Evolutionary conservation across 192 early-diverging fungal genomes (phyloP).

Genomic region (Podila epicladia): DNA sequence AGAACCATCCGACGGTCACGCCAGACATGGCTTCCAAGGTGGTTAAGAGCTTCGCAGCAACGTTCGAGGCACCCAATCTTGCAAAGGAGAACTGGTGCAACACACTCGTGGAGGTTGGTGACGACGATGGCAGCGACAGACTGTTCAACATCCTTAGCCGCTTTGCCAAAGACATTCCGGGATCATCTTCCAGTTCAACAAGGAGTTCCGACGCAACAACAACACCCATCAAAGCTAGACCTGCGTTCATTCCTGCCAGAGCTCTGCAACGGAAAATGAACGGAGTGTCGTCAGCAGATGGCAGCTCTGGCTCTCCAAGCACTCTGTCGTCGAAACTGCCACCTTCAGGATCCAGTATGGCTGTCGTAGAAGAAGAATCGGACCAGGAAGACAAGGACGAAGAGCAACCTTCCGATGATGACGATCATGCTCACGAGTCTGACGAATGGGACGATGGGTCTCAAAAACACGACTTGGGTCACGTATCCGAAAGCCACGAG

Average conservation of each 20-base stretch:
- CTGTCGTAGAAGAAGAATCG: constrained; percentile 28
- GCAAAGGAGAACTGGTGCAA: constrained; percentile 48
- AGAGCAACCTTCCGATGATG: constrained; percentile 6
- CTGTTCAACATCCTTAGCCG: constrained; percentile 16
- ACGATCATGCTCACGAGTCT: neutral
- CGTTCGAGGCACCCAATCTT: constrained; percentile 39
- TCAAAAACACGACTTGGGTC: neutral
- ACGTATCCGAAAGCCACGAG: neutral
- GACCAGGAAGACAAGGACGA: constrained; percentile 33
- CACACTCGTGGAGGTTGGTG: constrained; percentile 38
- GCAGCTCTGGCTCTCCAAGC: neutral
- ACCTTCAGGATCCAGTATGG: constrained; percentile 23
- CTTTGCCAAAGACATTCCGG: constrained; percentile 28
- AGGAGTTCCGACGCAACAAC: neutral
- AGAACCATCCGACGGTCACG: constrained; percentile 32
- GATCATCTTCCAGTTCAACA: neutral
- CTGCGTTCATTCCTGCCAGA: constrained; percentile 45
- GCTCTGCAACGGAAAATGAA: constrained; percentile 37
- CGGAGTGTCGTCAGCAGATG: neutral
- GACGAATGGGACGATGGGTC: constrained; percentile 8
- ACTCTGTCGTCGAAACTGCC: constrained; percentile 11
- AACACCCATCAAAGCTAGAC: constrained; percentile 22
- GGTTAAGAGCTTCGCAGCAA: constrained; percentile 36
- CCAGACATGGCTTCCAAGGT: constrained; percentile 33
- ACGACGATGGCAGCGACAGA: constrained; percentile 36